phyloP scores from a whole-genome alignment of 2,329 filamentous ascomycete species.

The Gnomoniopsis smithogilvyi region DNA sequence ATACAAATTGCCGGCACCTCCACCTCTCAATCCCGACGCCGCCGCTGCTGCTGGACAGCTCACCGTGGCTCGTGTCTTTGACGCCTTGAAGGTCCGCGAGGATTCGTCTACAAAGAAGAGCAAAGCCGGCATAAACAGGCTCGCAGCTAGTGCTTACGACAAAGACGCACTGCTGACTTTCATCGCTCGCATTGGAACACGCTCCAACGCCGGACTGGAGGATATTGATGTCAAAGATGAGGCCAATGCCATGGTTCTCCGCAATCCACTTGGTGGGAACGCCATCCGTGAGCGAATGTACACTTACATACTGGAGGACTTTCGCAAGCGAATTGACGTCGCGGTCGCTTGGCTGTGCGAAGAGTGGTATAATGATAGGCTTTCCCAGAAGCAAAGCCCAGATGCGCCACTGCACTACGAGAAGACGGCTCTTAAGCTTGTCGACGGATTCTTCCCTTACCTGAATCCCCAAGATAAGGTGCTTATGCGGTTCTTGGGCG shows the following conservation, averaged over 20 bases:
- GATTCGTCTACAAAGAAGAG: constrained; percentile 59
- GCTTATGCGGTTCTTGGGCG: constrained; percentile 84
- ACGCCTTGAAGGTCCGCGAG: constrained; percentile 71
- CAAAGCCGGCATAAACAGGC: constrained; percentile 73
- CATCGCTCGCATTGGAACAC: constrained; percentile 78
- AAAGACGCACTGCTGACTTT: constrained; percentile 90
- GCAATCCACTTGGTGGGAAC: constrained; percentile 48
- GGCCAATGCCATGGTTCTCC: constrained; percentile 30
- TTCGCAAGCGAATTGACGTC: constrained; percentile 81
- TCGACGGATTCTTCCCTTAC: constrained; percentile 87
- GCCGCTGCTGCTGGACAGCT: constrained; percentile 71
- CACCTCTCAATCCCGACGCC: constrained; percentile 67
- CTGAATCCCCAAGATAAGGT: constrained; percentile 89
- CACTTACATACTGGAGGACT: constrained; percentile 86
- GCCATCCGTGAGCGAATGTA: constrained; percentile 79
- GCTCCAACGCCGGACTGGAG: constrained; percentile 70
- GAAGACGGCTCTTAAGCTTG: constrained; percentile 72
- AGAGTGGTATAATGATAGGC: constrained; percentile 92
- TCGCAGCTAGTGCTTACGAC: constrained; percentile 81
- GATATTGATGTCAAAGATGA: constrained; percentile 56
- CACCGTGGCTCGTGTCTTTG: constrained; percentile 74
- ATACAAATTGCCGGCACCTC: constrained; percentile 77
- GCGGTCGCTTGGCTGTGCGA: constrained; percentile 94
- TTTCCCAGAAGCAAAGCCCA: constrained; percentile 37
- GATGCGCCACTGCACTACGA: constrained; percentile 67